Percentiles rank a stretch among this genome's conserved stretches.
Conservation (phyloP, 176 grass and related monocot genomes). For the Typha latifolia region DNA sequence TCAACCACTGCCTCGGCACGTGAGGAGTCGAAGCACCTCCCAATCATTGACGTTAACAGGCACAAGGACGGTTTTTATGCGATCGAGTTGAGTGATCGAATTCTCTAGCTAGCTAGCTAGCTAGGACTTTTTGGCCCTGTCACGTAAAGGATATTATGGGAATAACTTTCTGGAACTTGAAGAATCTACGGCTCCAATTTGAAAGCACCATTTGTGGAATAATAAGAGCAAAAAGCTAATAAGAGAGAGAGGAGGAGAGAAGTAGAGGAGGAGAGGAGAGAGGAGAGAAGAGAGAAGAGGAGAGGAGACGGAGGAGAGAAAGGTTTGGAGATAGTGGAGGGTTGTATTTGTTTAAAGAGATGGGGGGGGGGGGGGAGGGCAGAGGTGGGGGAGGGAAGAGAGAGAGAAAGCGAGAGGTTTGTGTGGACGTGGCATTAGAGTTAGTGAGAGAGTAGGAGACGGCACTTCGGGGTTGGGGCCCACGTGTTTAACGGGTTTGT, state of each 20-base stretch:
- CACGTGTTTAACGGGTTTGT: neutral
- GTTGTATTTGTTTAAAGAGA: neutral
- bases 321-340: neutral
- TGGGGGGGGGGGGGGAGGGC: neutral
- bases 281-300: neutral
- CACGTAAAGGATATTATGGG: conserved; percentile 5
- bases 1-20: conserved; percentile 17
- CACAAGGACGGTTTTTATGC: neutral
- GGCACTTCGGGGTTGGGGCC: conserved; percentile 16
- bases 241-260: neutral
- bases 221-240: neutral
- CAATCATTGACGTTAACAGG: conserved; percentile 24
- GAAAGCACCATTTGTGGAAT: conserved; percentile 39
- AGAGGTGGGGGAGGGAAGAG: neutral
- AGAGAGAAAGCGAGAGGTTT: conserved; percentile 1
- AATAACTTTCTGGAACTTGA: conserved; percentile 27
- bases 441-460: conserved; percentile 17
- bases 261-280: neutral
- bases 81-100: conserved; percentile 34
- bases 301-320: neutral
- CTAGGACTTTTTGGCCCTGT: neutral
- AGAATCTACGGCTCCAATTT: conserved; percentile 31
- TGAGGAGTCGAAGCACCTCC: conserved; percentile 24
- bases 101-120: conserved; percentile 16
- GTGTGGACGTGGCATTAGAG: conserved; percentile 18